These are phyloP conservation scores for Tolypocladium nubicola DNA, from an alignment of 2,329 filamentous ascomycete species.

Conservation along the genomic window DNA sequence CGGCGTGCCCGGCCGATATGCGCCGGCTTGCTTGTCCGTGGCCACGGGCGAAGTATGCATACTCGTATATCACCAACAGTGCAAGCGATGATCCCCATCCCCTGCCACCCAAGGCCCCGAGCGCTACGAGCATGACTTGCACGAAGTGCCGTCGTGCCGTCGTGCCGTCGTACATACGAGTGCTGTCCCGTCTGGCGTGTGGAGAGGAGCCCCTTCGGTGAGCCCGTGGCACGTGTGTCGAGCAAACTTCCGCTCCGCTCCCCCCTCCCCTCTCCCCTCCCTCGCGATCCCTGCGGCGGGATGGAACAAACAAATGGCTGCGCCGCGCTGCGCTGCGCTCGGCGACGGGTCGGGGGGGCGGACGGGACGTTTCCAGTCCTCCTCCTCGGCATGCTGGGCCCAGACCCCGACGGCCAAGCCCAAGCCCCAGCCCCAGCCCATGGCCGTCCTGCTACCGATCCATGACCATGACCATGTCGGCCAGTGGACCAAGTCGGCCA, in stretches of 20 bases:
- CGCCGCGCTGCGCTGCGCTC: background rate
- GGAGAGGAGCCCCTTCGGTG: background rate
- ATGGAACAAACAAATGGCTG: background rate
- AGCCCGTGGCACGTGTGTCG: background rate
- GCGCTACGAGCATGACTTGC: background rate
- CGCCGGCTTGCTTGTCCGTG: too few relatives aligned
- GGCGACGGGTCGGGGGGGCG: background rate
- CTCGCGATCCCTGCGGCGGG: background rate
- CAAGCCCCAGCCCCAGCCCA: background rate
- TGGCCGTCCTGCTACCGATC: background rate
- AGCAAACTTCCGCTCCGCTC: background rate
- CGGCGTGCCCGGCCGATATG: background rate
- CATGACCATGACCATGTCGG: background rate
- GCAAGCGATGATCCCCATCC: background rate
- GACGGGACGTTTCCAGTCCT: background rate
- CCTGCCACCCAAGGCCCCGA: too few relatives aligned
- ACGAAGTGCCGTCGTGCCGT: too few relatives aligned
- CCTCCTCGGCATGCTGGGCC: background rate
- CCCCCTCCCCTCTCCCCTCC: background rate
- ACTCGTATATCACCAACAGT: too few relatives aligned
- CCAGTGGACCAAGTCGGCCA: background rate
- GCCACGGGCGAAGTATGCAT: too few relatives aligned
- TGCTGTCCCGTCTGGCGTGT: background rate
- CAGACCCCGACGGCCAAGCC: background rate
- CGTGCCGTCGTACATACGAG: background rate